These are phyloP conservation scores for Daldinia bambusicola DNA, from an alignment of 495 filamentous ascomycete genomes.

Conservation along the genomic window DNA sequence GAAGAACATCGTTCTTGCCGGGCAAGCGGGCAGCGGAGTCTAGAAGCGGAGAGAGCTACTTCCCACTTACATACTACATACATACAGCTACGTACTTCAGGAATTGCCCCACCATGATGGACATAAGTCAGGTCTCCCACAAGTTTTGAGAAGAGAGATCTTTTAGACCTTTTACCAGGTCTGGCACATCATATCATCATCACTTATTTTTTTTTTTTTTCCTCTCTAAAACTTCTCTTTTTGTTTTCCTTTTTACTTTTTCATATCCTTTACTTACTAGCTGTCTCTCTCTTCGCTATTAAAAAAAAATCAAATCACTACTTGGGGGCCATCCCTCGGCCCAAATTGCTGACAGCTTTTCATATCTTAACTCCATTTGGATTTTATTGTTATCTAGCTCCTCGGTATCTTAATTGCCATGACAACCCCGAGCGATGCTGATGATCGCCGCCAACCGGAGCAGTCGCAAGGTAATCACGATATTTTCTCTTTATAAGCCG, in stretches of 20 bases:
- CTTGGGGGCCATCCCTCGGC: slow-evolving; percentile 42
- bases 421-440: slow-evolving; percentile 42
- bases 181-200: slow-evolving; percentile 41
- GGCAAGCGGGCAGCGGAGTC: slow-evolving; percentile 6
- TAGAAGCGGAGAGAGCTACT: slow-evolving; percentile 17
- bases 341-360: slow-evolving; percentile 28
- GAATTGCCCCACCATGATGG: slow-evolving; percentile 42
- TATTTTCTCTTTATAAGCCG: slow-evolving; percentile 20
- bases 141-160: slow-evolving; percentile 33
- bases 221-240: background rate
- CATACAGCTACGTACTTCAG: slow-evolving; percentile 11
- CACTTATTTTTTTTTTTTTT: slow-evolving; percentile 43
- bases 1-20: slow-evolving; percentile 11
- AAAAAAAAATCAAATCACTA: slow-evolving; percentile 5
- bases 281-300: slow-evolving; percentile 18
- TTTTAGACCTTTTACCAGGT: slow-evolving; percentile 42
- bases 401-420: slow-evolving; percentile 37
- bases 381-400: slow-evolving; percentile 16
- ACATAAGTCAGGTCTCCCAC: slow-evolving; percentile 44
- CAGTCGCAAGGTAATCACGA: slow-evolving; percentile 39
- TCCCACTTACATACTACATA: slow-evolving; percentile 9
- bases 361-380: slow-evolving; percentile 3
- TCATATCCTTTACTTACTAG: slow-evolving; percentile 4
- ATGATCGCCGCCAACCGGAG: slow-evolving; percentile 26
- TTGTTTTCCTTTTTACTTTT: slow-evolving; percentile 34